A percentile compares a stretch with the other conserved stretches of the same genome.
phyloP scores from a whole-genome alignment of 2,329 filamentous ascomycete genomes.

The Talaromyces amestolkiae region DNA sequence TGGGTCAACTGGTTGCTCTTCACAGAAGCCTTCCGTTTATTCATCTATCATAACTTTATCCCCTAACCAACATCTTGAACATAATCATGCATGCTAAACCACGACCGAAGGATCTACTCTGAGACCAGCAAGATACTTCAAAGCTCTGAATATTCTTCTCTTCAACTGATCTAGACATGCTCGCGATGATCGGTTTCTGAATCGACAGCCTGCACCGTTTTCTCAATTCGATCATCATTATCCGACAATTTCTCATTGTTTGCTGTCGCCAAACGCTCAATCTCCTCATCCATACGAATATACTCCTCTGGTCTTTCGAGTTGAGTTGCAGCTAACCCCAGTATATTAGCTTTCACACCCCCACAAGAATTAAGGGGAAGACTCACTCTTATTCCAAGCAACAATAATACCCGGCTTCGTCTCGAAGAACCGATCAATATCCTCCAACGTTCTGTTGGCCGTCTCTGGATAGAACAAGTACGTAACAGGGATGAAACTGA shows the following conservation, averaged over 20 bases:
- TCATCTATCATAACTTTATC: background rate
- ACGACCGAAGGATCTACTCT: background rate
- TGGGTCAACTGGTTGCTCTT: too few relatives aligned
- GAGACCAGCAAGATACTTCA: background rate
- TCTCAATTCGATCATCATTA: background rate
- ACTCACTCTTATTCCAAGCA: slow-evolving; percentile 24
- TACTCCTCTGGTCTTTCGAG: slow-evolving; percentile 24
- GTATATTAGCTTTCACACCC: background rate
- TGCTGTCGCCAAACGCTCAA: slow-evolving; percentile 12
- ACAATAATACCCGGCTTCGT: slow-evolving; percentile 24
- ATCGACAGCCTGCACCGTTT: background rate
- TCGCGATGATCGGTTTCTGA: slow-evolving; percentile 11
- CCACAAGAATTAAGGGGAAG: background rate
- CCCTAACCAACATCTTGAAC: background rate
- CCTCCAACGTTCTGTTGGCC: slow-evolving; percentile 18
- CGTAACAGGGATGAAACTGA: slow-evolving; percentile 26
- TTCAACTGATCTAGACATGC: background rate
- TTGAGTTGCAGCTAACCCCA: slow-evolving; percentile 22
- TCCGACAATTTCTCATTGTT: slow-evolving; percentile 11
- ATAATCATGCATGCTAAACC: too few relatives aligned
- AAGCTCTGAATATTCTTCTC: background rate
- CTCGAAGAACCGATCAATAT: slow-evolving; percentile 23
- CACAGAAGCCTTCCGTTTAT: background rate
- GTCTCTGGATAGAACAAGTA: slow-evolving; percentile 28
- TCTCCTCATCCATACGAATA: slow-evolving; percentile 23